phyloP scores from a whole-genome alignment of 1,284 basidiomycete species.

The Entoloma clypeatum region DNA sequence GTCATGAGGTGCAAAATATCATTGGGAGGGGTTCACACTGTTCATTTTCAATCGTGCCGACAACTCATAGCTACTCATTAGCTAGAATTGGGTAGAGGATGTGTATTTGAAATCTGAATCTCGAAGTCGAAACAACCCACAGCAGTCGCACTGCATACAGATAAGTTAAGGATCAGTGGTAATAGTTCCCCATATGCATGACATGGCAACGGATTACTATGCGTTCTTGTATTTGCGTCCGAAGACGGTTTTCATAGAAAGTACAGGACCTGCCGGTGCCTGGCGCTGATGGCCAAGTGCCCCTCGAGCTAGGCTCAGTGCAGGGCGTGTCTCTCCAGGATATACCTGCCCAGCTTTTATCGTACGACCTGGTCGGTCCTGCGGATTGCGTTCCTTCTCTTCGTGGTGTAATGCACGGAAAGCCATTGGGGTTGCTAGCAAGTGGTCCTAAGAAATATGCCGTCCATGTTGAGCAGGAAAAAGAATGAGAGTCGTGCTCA shows the following conservation, averaged over 20 bases:
- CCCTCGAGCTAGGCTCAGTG: constrained; percentile 45
- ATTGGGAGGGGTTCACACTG: no score
- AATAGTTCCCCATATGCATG: no score
- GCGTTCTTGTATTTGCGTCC: constrained; percentile 27
- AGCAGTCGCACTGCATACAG: no score
- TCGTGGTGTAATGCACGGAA: constrained; percentile 37
- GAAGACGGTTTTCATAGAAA: constrained; percentile 31
- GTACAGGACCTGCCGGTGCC: constrained; percentile 23
- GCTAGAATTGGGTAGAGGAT: no score
- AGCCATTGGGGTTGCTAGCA: constrained; percentile 50
- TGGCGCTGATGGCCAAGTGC: constrained; percentile 39
- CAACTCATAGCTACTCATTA: no score
- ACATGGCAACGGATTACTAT: no score
- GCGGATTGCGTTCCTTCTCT: constrained; percentile 28
- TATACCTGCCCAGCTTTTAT: constrained; percentile 47
- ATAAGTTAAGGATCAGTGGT: no score
- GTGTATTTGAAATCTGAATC: no score
- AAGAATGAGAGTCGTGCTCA: constrained; percentile 28
- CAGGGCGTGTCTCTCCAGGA: constrained; percentile 48
- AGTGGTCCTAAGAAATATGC: constrained; percentile 38
- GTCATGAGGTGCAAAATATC: no score
- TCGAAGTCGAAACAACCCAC: no score
- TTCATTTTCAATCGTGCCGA: no score
- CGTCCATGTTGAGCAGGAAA: constrained; percentile 7
- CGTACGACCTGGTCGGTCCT: constrained; percentile 30